Evolutionary conservation across 2,329 filamentous ascomycete genomes (phyloP).

Genomic region (Calonectria henricotiae): DNA sequence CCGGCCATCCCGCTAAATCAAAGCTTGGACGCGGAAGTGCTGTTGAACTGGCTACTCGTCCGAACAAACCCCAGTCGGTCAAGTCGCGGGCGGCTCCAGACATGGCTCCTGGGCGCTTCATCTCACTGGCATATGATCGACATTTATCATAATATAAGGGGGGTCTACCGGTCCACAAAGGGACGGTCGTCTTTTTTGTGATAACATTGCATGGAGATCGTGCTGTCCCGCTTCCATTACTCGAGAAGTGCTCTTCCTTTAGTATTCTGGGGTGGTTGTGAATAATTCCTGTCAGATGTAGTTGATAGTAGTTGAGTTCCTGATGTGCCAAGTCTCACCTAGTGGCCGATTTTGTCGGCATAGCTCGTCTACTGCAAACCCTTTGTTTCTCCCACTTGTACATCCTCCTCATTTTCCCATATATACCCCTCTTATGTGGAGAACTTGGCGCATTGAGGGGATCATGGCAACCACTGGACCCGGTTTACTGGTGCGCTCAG

Average conservation of each 20-base stretch:
- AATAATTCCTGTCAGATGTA: background rate
- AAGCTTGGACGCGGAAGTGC: background rate
- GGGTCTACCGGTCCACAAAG: too few species aligned
- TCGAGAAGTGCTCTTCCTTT: background rate
- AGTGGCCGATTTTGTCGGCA: constrained; percentile 7
- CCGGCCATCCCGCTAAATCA: background rate
- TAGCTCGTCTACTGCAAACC: constrained; percentile 13
- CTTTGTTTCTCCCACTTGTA: constrained; percentile 13
- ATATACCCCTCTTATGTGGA: background rate
- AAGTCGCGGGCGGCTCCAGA: background rate
- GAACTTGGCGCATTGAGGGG: background rate
- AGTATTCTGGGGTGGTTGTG: background rate
- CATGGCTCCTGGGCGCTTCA: background rate
- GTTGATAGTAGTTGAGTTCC: background rate
- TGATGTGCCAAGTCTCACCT: background rate
- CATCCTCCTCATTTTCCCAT: background rate
- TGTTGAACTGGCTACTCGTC: constrained; percentile 5
- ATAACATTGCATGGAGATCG: constrained; percentile 10
- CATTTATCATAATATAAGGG: too few species aligned
- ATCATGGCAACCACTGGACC: background rate
- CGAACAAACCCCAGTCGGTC: background rate
- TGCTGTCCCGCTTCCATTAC: background rate
- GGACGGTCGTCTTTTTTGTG: too few species aligned
- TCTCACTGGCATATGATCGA: constrained; percentile 8
- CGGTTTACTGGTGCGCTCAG: constrained; percentile 1